A percentile compares a stretch with the other conserved stretches of the same genome.
Conservation (phyloP, 305 asterid species). For the Fraxinus ornus region DNA sequence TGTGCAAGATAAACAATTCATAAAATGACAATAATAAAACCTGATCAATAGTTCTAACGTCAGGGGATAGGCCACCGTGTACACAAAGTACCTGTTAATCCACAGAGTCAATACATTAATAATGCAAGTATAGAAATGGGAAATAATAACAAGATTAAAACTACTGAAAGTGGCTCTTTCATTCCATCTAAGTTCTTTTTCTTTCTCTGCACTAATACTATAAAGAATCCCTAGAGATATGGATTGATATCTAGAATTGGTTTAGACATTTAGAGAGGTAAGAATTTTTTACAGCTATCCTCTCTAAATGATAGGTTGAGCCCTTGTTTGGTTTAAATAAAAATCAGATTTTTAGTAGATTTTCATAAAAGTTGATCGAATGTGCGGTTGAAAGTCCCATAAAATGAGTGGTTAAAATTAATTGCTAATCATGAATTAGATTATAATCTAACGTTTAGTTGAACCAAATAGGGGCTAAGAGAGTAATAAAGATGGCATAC, state of each 20-base stretch:
- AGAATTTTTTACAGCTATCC: neutral
- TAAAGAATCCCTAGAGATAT: neutral
- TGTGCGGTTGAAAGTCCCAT: neutral
- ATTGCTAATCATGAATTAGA: neutral
- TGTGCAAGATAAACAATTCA: neutral
- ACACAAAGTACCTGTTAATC: constrained; percentile 82
- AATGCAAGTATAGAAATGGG: constrained; percentile 19
- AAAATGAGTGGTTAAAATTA: neutral
- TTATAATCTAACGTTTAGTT: neutral
- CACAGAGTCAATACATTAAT: constrained; percentile 21
- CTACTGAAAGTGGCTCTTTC: neutral
- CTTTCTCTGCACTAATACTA: neutral
- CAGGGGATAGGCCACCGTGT: constrained; percentile 99
- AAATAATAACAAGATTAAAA: neutral
- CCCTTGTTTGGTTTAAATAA: neutral
- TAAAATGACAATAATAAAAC: constrained; percentile 36
- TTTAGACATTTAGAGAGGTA: constrained; percentile 9
- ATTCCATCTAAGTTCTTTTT: neutral
- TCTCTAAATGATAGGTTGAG: constrained; percentile 9
- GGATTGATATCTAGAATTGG: neutral
- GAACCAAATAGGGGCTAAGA: neutral
- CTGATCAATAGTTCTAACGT: constrained; percentile 94
- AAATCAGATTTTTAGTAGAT: neutral
- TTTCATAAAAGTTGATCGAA: neutral
- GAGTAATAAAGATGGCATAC: constrained; percentile 42